These are phyloP conservation scores for Jatropha curcas DNA, from an alignment of 345 rosid genomes.

Conservation along the genomic window DNA sequence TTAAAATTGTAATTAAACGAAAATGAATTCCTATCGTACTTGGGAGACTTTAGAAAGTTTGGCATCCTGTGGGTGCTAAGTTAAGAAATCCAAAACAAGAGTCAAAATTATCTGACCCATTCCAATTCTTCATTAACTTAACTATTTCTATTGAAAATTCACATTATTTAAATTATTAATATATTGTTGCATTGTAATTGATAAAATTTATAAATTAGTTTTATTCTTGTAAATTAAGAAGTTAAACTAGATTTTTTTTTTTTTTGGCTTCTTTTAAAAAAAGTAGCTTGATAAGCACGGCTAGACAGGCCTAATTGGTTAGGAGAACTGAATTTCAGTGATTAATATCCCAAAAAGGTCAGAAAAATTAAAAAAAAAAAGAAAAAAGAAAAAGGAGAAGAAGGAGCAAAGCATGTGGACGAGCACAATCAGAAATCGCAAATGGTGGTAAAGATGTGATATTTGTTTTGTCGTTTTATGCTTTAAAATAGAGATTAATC, in stretches of 20 bases:
- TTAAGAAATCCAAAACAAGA: slow-evolving; percentile 2
- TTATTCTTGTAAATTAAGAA: too few relatives aligned
- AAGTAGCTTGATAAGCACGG: not conserved
- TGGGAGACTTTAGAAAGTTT: not conserved
- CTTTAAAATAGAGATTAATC: slow-evolving; percentile 12
- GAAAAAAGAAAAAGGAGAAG: too few relatives aligned
- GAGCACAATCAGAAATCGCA: not conserved
- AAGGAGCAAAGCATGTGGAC: too few relatives aligned
- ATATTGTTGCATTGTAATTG: too few relatives aligned
- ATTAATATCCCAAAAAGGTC: not conserved
- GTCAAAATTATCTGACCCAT: slow-evolving; percentile 5
- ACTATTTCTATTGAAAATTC: too few relatives aligned
- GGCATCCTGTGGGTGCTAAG: slow-evolving; percentile 17
- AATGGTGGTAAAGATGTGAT: slow-evolving; percentile 21
- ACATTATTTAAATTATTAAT: too few relatives aligned
- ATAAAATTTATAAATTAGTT: too few relatives aligned
- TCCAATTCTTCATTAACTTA: not conserved
- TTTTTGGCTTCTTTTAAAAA: too few relatives aligned
- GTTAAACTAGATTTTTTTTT: not conserved
- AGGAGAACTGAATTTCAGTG: not conserved
- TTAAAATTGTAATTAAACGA: too few relatives aligned
- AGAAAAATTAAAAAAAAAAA: not conserved
- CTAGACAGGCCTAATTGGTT: not conserved
- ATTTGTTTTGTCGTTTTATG: slow-evolving; percentile 35
- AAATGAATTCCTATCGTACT: too few relatives aligned